Evolutionary conservation across 164 flowering plant genomes (phyloP).

Genomic region (Macadamia tetraphylla): DNA sequence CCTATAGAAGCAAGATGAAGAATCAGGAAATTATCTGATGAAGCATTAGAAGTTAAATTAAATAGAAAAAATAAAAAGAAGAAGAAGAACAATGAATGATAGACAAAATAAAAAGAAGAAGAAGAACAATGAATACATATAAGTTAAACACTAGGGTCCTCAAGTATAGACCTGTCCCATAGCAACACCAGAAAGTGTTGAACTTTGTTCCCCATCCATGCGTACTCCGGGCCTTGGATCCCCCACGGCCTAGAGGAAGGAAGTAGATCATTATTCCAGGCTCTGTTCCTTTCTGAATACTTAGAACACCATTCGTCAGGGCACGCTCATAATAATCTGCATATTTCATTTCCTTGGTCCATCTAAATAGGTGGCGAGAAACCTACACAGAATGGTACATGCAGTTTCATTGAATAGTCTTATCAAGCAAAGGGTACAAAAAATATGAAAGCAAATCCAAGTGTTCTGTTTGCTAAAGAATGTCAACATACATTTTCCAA

Average conservation of each 20-base stretch:
- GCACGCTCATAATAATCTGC: constrained; percentile 98
- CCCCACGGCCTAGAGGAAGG: constrained; percentile 79
- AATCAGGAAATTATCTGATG: no score
- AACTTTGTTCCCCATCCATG: constrained; percentile 87
- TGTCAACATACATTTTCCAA: no score
- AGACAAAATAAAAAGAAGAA: neutral
- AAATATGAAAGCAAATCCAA: no score
- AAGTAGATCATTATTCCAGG: constrained; percentile 95
- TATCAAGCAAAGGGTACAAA: no score
- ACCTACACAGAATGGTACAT: constrained; percentile 35
- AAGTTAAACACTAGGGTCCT: no score
- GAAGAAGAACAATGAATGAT: no score
- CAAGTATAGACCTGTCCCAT: constrained; percentile 72
- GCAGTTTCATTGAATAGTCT: no score
- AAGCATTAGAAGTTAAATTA: no score
- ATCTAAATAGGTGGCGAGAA: constrained; percentile 76
- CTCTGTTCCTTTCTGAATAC: constrained; percentile 84
- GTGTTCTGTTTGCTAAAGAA: no score
- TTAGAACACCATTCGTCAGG: constrained; percentile 78
- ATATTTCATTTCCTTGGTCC: constrained; percentile 87
- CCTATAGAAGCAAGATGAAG: constrained; percentile 34
- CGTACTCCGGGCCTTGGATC: constrained; percentile 56
- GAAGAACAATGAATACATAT: no score
- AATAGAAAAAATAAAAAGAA: neutral
- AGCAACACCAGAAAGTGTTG: constrained; percentile 90